Conservation (phyloP, 75 land plant genomes). For the Picea glauca region DNA sequence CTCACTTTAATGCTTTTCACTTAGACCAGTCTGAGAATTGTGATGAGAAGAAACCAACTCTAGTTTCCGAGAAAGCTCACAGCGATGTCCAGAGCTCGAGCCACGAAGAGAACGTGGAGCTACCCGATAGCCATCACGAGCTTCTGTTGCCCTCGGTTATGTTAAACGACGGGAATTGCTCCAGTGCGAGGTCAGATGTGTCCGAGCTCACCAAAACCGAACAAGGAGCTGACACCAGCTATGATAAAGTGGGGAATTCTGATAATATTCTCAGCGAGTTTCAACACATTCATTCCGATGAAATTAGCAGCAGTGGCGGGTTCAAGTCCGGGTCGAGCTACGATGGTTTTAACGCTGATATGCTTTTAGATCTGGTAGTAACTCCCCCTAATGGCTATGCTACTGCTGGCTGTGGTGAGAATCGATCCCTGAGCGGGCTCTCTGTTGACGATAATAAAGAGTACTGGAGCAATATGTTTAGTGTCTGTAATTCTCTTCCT, state of each 20-base stretch:
- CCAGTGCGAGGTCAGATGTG: neutral
- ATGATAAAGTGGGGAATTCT: neutral
- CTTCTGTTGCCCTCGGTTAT: neutral
- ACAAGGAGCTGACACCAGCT: too few relatives aligned
- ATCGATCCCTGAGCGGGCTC: neutral
- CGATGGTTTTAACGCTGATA: neutral
- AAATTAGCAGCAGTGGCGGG: neutral
- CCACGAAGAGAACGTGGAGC: neutral
- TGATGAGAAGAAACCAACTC: neutral
- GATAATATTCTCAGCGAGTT: neutral
- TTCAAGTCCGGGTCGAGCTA: neutral
- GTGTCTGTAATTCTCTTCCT: constrained; percentile 3
- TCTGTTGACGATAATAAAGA: neutral
- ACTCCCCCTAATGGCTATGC: neutral
- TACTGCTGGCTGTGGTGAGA: neutral
- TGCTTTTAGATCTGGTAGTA: neutral
- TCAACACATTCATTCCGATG: neutral
- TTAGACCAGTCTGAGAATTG: neutral
- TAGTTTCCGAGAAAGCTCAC: neutral
- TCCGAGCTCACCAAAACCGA: neutral
- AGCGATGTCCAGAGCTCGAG: neutral
- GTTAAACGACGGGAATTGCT: neutral
- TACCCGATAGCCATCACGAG: neutral
- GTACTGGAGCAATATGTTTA: constrained; percentile 7
- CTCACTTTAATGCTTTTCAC: neutral